phyloP scores from a whole-genome alignment of 2,329 filamentous ascomycete genomes.

The Dactylella cylindrospora region DNA sequence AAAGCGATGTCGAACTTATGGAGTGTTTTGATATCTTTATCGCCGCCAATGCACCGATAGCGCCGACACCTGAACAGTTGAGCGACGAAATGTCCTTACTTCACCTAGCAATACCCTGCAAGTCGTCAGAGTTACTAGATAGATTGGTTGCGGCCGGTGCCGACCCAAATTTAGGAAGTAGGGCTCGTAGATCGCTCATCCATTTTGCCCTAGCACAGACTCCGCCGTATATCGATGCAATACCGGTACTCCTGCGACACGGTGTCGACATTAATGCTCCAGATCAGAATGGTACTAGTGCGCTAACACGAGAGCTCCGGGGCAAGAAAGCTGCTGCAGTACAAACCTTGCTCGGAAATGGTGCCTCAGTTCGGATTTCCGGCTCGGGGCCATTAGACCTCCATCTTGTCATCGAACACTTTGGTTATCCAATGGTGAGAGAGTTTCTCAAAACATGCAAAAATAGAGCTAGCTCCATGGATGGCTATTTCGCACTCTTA shows the following conservation, averaged over 20 bases:
- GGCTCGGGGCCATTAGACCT: neutral
- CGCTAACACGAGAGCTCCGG: conserved; percentile 7
- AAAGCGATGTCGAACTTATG: conserved; percentile 11
- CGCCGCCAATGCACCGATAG: neutral
- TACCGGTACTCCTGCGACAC: neutral
- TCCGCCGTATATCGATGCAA: neutral
- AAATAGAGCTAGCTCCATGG: neutral
- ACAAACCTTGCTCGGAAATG: neutral
- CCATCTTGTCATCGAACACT: neutral
- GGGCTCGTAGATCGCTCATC: conserved; percentile 1
- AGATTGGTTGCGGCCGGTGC: neutral
- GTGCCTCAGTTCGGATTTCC: neutral
- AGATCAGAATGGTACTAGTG: conserved; percentile 1
- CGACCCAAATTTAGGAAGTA: neutral
- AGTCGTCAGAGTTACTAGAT: conserved; percentile 8
- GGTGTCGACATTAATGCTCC: conserved; percentile 13
- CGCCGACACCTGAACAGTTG: neutral
- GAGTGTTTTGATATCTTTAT: conserved; percentile 5
- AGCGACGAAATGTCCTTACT: neutral
- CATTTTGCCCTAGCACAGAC: conserved; percentile 12
- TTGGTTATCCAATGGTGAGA: neutral
- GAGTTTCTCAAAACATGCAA: conserved; percentile 2
- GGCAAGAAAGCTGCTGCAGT: neutral
- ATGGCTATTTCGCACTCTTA: conserved; percentile 6
- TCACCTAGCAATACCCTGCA: conserved; percentile 19